A percentile compares a stretch with the other conserved stretches of the same genome.
These are phyloP conservation scores for Nakaseomyces glabratus DNA, from an alignment of 1,139 yeast genomes.

Conservation along the genomic window DNA sequence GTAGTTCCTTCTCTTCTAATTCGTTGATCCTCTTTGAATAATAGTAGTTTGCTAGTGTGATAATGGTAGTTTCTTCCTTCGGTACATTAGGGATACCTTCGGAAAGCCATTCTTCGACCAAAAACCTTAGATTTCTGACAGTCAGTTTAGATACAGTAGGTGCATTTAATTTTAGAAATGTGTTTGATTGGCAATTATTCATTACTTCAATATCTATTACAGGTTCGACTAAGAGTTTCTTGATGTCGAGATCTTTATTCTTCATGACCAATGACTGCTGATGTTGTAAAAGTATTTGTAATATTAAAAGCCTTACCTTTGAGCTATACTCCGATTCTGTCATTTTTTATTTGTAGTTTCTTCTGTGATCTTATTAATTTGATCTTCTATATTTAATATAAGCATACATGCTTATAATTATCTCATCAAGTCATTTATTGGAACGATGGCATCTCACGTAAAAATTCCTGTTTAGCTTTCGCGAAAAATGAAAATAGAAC, in stretches of 20 bases:
- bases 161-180: slow-evolving; percentile 19
- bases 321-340: not conserved
- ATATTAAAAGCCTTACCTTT: slow-evolving; percentile 22
- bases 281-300: slow-evolving; percentile 24
- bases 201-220: slow-evolving; percentile 21
- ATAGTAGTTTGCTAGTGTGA: slow-evolving; percentile 26
- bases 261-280: slow-evolving; percentile 23
- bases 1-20: slow-evolving; percentile 20
- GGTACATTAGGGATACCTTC: slow-evolving; percentile 11
- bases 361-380: too few relatives aligned
- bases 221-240: slow-evolving; percentile 21
- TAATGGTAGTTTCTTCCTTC: slow-evolving; percentile 15
- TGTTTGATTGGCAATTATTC: slow-evolving; percentile 20
- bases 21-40: slow-evolving; percentile 21
- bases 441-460: too few relatives aligned
- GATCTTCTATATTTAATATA: too few relatives aligned
- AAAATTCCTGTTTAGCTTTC: too few relatives aligned
- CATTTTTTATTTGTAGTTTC: too few relatives aligned
- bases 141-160: slow-evolving; percentile 19
- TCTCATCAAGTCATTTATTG: too few relatives aligned
- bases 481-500: too few relatives aligned
- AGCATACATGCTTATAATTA: too few relatives aligned
- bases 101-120: slow-evolving; percentile 20
- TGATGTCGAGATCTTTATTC: slow-evolving; percentile 15
- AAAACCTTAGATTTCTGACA: slow-evolving; percentile 17